Conservation (phyloP, 139 green algal species). For the Chlamydomonas sphaeroides region DNA sequence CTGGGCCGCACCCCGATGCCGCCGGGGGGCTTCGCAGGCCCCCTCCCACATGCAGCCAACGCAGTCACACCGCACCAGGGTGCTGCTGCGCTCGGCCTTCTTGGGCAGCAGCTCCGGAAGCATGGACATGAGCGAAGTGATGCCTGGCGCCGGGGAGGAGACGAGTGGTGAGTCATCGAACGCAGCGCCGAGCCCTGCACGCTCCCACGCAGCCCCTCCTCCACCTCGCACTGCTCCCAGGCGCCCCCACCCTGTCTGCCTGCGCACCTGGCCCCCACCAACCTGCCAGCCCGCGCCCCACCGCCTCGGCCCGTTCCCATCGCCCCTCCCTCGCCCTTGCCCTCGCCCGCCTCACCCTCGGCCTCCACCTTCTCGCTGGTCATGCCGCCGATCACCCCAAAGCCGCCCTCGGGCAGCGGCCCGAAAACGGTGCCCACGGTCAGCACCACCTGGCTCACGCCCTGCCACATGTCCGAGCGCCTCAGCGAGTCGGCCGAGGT, state of each 20-base stretch:
- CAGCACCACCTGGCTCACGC: constrained; percentile 77
- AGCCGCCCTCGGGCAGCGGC: constrained; percentile 65
- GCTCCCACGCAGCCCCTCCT: no score
- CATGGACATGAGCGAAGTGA: constrained; percentile 6
- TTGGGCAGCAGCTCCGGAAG: constrained; percentile 45
- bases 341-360: constrained; percentile 51
- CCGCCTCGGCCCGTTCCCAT: no score
- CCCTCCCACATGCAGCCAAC: no score
- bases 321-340: no score
- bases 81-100: not conserved
- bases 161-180: no score
- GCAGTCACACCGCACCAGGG: constrained; percentile 8
- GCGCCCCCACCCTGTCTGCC: no score
- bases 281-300: no score
- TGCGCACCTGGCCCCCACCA: no score
- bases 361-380: constrained; percentile 82
- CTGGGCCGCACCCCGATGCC: no score
- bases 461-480: constrained; percentile 70
- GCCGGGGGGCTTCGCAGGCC: no score
- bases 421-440: constrained; percentile 75
- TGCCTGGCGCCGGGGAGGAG: not conserved
- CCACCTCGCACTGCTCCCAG: no score
- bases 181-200: no score
- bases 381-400: constrained; percentile 81
- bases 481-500: constrained; percentile 70